These are phyloP conservation scores for Herpetomonas tarakana DNA, from an alignment of 208 protist species.

Conservation along the genomic window DNA sequence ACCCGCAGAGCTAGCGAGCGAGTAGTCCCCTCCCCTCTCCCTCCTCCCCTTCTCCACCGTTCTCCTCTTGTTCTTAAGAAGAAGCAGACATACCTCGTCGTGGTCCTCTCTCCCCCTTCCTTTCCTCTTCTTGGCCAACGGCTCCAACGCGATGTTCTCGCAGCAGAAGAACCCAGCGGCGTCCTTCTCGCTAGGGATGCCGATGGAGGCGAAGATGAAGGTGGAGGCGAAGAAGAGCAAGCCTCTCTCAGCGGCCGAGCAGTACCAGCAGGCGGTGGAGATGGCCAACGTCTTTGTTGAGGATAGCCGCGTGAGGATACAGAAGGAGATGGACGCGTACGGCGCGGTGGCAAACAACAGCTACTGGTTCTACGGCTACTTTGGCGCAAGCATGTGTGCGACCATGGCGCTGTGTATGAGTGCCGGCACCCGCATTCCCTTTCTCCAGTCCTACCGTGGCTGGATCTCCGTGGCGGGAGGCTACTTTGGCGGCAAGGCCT, in stretches of 20 bases:
- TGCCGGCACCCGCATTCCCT: constrained; percentile 56
- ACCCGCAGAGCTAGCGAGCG: too few relatives aligned
- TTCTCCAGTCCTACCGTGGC: constrained; percentile 68
- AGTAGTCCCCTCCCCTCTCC: too few relatives aligned
- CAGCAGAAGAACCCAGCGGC: constrained; percentile 9
- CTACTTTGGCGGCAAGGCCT: constrained; percentile 78
- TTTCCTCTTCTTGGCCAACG: too few relatives aligned
- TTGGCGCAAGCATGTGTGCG: constrained; percentile 56
- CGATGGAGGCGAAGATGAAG: not conserved
- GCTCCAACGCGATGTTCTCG: too few relatives aligned
- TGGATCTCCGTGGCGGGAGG: constrained; percentile 72
- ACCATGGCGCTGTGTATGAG: constrained; percentile 67
- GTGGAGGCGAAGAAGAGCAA: constrained; percentile 15
- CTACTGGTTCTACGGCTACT: constrained; percentile 88
- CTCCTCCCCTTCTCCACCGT: too few relatives aligned
- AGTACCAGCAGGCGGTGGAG: constrained; percentile 65
- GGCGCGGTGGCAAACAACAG: constrained; percentile 60
- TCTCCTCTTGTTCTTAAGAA: too few relatives aligned
- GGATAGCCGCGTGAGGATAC: constrained; percentile 53
- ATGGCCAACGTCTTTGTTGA: constrained; percentile 76
- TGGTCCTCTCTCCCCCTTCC: too few relatives aligned
- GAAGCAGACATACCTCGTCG: too few relatives aligned
- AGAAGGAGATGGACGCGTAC: constrained; percentile 51
- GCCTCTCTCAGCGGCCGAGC: constrained; percentile 49
- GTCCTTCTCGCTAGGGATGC: not conserved